Base-by-base conservation (phyloP, 306 rosid species). In the Trifolium repens region DNA sequence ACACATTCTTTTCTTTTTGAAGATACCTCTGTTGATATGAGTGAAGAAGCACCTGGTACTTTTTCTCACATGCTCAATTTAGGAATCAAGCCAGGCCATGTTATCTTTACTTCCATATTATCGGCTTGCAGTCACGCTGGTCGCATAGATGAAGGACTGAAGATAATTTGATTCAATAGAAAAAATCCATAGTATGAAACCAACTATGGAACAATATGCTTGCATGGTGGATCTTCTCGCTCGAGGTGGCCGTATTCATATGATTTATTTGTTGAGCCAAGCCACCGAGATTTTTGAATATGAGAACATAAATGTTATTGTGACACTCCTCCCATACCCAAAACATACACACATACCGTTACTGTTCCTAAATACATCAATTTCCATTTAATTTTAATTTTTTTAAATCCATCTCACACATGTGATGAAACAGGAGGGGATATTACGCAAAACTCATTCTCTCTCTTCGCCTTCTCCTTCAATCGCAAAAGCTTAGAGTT, bases 71-170 rank as follows among this genome's bases (percentile, higher is more conserved):
- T 88, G 97, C 86, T 94, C 17, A 87, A 88, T 55, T 54, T 82
- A 47, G 91, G 92, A 59, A 67, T 88, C 71, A 84, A 79, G 79
- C 96, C 90, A 34, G 97, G 91, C 69, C 83, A 88, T 71, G 88
- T 91, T 61, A 85, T 90, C 74, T 73, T 91, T 75, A 90, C 96
- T 67, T 85, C 89, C 66, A 79, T 90, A 68, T 82, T 94, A 78
- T 91, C 93, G 50, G 94, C 96, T 32, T 94, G 97, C 75, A 90
- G 97, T 88, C 98, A 91, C 65, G 83, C 89, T 39, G 98, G 97
- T 63, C 88, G 85, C 52, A 75, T 91, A 70, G 85, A 82, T 35
- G 91, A 94, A 82, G 98, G 97, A 43, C 74, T 94, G 79, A 16
- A 84, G 85, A 86, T 88, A 84, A 84, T 94, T 94, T 83, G 26